These are phyloP conservation scores for Austroboletus niveus DNA, from an alignment of 1,284 basidiomycete species.

Conservation along the genomic window DNA sequence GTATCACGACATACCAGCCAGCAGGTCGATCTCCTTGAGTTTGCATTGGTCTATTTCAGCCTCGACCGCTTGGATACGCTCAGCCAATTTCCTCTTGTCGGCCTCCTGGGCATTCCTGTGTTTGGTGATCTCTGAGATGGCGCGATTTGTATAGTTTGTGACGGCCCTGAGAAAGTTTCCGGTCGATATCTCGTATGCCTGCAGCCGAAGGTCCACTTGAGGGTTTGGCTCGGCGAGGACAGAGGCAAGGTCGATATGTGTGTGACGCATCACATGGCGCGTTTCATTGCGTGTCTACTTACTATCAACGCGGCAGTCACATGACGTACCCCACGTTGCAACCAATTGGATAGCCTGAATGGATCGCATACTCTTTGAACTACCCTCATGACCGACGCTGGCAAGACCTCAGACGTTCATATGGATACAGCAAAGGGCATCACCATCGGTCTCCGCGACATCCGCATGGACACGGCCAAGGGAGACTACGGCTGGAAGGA, in stretches of 20 bases:
- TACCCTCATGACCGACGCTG: constrained; percentile 12
- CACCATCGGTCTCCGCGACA: constrained; percentile 48
- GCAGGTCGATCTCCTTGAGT: constrained; percentile 67
- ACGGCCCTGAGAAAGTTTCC: constrained; percentile 70
- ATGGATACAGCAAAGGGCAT: constrained; percentile 70
- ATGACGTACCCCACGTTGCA: constrained; percentile 5
- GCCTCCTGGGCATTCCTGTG: constrained; percentile 52
- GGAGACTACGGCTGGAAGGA: constrained; percentile 41
- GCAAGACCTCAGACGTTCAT: constrained; percentile 38
- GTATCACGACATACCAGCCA: constrained; percentile 49
- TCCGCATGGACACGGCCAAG: constrained; percentile 69
- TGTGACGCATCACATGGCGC: constrained; percentile 35
- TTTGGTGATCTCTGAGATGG: constrained; percentile 60
- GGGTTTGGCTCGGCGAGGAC: constrained; percentile 57
- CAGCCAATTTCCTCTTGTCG: constrained; percentile 58
- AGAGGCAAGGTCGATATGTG: constrained; percentile 60
- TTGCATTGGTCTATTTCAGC: constrained; percentile 69
- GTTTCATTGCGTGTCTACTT: background rate
- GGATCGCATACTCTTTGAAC: background rate
- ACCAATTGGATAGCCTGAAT: background rate
- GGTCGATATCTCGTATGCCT: constrained; percentile 62
- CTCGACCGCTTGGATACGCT: constrained; percentile 57
- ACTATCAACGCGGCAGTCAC: constrained; percentile 18
- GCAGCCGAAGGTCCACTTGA: constrained; percentile 61
- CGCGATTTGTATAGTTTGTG: constrained; percentile 63